phyloP scores from a whole-genome alignment of 768 basidiomycete species.

The Suillus ampliporus region DNA sequence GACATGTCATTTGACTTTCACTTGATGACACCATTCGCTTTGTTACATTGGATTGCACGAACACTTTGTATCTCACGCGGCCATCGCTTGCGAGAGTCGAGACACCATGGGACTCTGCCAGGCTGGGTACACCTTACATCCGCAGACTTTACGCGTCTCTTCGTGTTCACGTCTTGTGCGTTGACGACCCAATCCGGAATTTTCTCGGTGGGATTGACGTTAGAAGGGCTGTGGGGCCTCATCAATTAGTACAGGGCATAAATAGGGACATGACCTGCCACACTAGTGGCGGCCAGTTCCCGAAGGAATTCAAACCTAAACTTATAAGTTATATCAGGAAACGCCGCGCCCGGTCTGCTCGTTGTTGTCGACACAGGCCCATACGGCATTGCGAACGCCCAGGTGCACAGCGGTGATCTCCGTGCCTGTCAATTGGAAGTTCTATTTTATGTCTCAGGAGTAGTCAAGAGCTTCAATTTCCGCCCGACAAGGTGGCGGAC shows the following conservation, averaged over 20 bases:
- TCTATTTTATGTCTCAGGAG: neutral
- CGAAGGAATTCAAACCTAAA: slow-evolving; percentile 1
- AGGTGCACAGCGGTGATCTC: neutral
- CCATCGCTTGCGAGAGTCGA: neutral
- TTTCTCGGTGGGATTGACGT: neutral
- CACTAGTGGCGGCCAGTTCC: neutral
- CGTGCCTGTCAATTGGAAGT: slow-evolving; percentile 1
- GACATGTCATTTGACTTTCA: neutral
- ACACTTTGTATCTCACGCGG: slow-evolving; percentile 5
- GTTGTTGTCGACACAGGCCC: neutral
- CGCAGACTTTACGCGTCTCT: neutral
- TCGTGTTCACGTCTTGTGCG: neutral
- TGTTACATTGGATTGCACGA: neutral
- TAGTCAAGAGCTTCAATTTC: neutral
- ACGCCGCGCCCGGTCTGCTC: neutral
- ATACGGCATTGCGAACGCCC: neutral
- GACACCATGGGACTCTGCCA: neutral
- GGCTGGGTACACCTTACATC: neutral
- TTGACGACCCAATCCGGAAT: neutral
- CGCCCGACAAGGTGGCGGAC: neutral
- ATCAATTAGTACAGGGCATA: neutral
- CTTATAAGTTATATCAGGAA: neutral
- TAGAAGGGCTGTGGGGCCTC: neutral
- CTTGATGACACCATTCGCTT: neutral
- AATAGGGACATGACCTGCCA: neutral